phyloP scores from a whole-genome alignment of 441 rosid species.

The Corymbia citriodora region DNA sequence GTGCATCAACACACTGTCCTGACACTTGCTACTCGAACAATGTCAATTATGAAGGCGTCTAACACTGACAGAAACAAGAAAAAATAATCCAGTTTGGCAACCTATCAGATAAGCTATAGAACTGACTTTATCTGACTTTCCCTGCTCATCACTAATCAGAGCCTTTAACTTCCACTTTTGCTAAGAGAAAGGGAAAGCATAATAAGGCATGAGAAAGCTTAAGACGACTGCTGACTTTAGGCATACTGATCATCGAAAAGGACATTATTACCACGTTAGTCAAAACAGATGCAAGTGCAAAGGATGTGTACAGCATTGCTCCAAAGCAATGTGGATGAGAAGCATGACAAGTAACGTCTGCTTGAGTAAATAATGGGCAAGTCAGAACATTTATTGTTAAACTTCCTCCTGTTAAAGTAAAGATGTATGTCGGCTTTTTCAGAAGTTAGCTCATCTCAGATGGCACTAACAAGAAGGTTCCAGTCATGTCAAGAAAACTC shows the following conservation, averaged over 20 bases:
- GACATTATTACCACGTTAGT: not conserved
- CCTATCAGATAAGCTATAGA: not conserved
- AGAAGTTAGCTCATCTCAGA: not conserved
- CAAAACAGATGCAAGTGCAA: not conserved
- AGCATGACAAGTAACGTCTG: not conserved
- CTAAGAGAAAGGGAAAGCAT: not conserved
- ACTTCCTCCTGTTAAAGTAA: not conserved
- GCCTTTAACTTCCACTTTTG: not conserved
- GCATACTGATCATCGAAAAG: not conserved
- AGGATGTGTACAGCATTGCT: not conserved
- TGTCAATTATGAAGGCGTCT: not conserved
- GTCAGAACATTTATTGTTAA: not conserved
- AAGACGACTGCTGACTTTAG: not conserved
- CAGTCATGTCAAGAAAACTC: not conserved
- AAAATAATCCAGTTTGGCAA: not conserved
- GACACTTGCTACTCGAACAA: not conserved
- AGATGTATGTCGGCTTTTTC: not conserved
- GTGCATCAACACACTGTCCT: not conserved
- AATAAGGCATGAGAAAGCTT: not conserved
- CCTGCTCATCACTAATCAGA: not conserved
- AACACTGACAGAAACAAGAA: not conserved
- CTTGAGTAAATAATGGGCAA: not conserved
- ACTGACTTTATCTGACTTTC: not conserved
- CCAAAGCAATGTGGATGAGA: not conserved
- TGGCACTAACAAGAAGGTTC: not conserved